A percentile compares a stretch with the other conserved stretches of the same genome.
phyloP scores from a whole-genome alignment of 129 eudicot genomes.

The Arctium minus region DNA sequence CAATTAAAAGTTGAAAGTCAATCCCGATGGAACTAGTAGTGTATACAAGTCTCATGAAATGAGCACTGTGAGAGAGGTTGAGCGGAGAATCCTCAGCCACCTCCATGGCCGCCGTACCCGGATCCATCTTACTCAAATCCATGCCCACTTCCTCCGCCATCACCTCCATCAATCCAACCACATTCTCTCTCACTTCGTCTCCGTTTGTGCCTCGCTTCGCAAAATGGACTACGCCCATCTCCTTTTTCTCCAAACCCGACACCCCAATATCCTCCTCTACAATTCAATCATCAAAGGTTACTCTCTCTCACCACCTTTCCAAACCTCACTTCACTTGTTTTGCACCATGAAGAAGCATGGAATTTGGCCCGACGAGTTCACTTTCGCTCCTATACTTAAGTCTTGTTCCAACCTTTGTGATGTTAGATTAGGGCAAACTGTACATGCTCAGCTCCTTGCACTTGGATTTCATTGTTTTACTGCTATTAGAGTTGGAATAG shows the following conservation, averaged over 20 bases:
- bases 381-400: constrained; percentile 67
- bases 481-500: constrained; percentile 49
- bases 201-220: constrained; percentile 51
- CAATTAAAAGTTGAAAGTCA: not conserved
- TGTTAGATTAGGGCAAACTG: constrained; percentile 36
- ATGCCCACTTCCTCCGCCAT: constrained; percentile 80
- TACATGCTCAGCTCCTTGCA: constrained; percentile 40
- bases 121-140: constrained; percentile 61
- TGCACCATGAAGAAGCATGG: constrained; percentile 51
- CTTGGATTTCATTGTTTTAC: constrained; percentile 55
- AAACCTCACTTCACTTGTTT: constrained; percentile 38
- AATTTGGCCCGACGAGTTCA: constrained; percentile 76
- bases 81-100: constrained; percentile 68
- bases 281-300: constrained; percentile 81
- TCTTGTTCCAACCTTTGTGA: constrained; percentile 53
- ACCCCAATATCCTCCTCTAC: constrained; percentile 71
- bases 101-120: constrained; percentile 72
- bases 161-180: constrained; percentile 76
- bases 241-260: constrained; percentile 49
- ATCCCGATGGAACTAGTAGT: not conserved
- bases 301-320: constrained; percentile 53
- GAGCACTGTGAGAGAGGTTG: constrained; percentile 43
- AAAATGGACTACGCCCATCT: constrained; percentile 52
- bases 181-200: constrained; percentile 76
- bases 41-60: not conserved